Base-by-base conservation (phyloP, 148 eudicot species). In the Chenopodium berlandieri region DNA sequence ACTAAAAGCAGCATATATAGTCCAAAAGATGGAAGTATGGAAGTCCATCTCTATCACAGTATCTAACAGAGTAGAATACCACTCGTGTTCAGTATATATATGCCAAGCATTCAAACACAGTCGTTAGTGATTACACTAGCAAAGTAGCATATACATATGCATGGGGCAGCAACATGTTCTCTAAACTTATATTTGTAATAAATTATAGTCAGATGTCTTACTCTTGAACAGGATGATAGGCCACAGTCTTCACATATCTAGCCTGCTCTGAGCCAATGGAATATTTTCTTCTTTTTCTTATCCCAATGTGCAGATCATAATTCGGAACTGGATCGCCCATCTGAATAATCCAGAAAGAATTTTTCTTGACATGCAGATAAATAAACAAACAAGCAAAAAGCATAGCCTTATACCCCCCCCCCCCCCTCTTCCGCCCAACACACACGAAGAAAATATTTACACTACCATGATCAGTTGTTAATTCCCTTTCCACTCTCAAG, bases 241-340 rank as follows among this genome's bases (percentile, higher is more conserved):
- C 86, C 75, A 83, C 71, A 82, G 91, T 90, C 30, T 89, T 92
- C 80, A 89, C 68, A 79, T 86, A 83, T 78, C 82, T 86, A 76
- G 83, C 91, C 82, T 87, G 88, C 85, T 90, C 91, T 75, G 60
- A 48, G 48, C 93, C 92, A 77, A 94, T 71, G 13, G 90, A 82
- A 83, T 85, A 91, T 80, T 90, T 94, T 87, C 99, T 88, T 91
- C 87, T 91, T 86, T 97, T 91, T 34, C 83, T 87, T 67, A 97
- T 93, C 37, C 97, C 97, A 83, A 97, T 86, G 79, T 89, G 89
- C 67, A 91, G 64, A 83, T 86, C 88, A 75, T 86, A 87, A 63
- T 84, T 83, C 58, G 78, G 67, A 68, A 30, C n/a, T 22, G 70
- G 85, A 74, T 87, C 87, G 56, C 85, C 90, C 47, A 90, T 76